Base-by-base conservation (phyloP, 2,329 filamentous ascomycete genomes). In the Fusarium papillatum region DNA sequence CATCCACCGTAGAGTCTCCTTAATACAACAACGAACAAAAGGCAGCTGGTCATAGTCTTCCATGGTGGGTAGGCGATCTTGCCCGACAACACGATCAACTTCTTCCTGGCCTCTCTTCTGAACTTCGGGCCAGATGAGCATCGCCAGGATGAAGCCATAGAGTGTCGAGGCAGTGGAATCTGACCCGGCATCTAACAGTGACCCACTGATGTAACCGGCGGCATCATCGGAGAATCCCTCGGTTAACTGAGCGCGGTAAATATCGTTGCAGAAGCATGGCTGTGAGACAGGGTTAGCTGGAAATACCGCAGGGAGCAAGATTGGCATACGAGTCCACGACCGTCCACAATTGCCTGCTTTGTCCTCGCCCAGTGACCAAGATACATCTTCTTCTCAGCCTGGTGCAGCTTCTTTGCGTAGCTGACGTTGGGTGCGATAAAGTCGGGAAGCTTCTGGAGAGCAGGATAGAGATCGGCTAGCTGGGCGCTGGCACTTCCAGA, bases 131-230 rank as follows among this genome's bases (percentile, higher is more conserved):
- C 46, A 26, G 1, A 87, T 73, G 0, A 84, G 75, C 87, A 90
- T 88, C 8, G 88, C 89, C 24, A 86, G 81, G 2, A 88, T 79
- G 14, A 85, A 79, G 73, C 81, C 83, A 13, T 78, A 69, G 7
- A 85, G 64, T 0, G 80, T 77, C 1, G 80, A 73, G 0, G 81
- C 76, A 0, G 79, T 78, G 0, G 81, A 83, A 38, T 85, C 83
- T 4, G 84, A 78, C 0, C 80, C 82, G 3, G 82, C 82, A 9
- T 81, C 79, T n/a, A 79, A 76, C n/a, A 75, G 16, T 2, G 65
- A 73, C 1, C 77, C 76, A 43, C 73, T 70, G 5, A 78, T 76
- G 36, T 78, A 78, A 2, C 62, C 72, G 4, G 77, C 76, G 13
- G 70, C 69, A 19, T 77, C 76, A 38, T 78, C 77, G 5, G 68